A percentile compares a stretch with the other conserved stretches of the same genome.
Evolutionary conservation across 2,329 filamentous ascomycete species (phyloP).

Genomic region (Nemania sp.): DNA sequence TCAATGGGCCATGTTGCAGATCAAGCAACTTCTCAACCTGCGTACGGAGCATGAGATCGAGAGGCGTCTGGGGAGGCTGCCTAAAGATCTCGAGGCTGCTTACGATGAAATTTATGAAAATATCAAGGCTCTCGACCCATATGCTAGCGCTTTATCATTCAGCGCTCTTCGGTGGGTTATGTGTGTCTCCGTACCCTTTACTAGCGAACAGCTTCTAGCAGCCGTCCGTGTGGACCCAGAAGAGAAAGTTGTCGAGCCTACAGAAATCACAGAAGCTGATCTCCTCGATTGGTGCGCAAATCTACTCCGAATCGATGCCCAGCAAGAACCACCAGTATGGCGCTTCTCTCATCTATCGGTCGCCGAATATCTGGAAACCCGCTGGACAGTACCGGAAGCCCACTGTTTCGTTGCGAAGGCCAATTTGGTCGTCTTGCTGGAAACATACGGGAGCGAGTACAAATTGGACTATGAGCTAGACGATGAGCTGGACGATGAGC

Average conservation of each 20-base stretch:
- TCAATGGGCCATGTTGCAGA: constrained; percentile 15
- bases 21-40: constrained; percentile 2
- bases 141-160: not conserved
- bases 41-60: not conserved
- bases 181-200: not conserved
- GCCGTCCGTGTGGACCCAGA: constrained; percentile 6
- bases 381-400: constrained; percentile 4
- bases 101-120: constrained; percentile 12
- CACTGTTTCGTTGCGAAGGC: constrained; percentile 13
- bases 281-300: constrained; percentile 14
- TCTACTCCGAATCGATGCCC: constrained; percentile 8
- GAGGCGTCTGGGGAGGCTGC: constrained; percentile 10
- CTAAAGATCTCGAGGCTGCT: not conserved
- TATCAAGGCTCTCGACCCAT: not conserved
- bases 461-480: not conserved
- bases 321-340: not conserved
- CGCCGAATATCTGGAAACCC: constrained; percentile 13
- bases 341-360: constrained; percentile 17
- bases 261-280: constrained; percentile 2
- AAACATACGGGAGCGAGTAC: not conserved
- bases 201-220: not conserved
- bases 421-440: not conserved
- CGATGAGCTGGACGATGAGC: not conserved
- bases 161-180: constrained; percentile 8
- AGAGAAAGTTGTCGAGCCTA: not conserved